phyloP scores from a whole-genome alignment of 2,329 filamentous ascomycete genomes.

The Colletotrichum salicis region DNA sequence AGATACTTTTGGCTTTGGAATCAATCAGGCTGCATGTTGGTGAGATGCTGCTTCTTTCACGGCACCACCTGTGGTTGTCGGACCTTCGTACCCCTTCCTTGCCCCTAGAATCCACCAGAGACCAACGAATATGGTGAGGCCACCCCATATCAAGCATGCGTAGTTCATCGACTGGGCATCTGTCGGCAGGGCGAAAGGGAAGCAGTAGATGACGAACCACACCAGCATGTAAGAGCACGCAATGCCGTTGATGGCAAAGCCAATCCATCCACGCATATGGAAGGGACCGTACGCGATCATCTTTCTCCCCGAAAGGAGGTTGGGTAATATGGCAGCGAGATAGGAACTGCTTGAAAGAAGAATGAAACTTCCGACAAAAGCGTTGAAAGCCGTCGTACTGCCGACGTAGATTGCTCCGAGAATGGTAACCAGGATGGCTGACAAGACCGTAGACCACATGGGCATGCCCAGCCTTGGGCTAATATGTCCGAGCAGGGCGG shows the following conservation, averaged over 20 bases:
- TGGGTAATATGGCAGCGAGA: constrained; percentile 70
- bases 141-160: constrained; percentile 55
- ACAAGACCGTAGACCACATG: constrained; percentile 60
- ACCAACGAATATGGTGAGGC: constrained; percentile 50
- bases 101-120: constrained; percentile 53
- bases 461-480: constrained; percentile 47
- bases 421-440: constrained; percentile 56
- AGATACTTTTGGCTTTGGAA: neutral
- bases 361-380: constrained; percentile 66
- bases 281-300: constrained; percentile 65
- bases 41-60: constrained; percentile 1
- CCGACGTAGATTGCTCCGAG: constrained; percentile 74
- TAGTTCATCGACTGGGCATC: constrained; percentile 64
- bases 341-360: constrained; percentile 62
- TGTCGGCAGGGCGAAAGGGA: constrained; percentile 60
- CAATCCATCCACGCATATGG: constrained; percentile 59
- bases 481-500: constrained; percentile 43
- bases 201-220: constrained; percentile 73
- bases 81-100: constrained; percentile 38
- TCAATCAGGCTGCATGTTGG: neutral
- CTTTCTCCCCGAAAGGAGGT: constrained; percentile 56
- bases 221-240: constrained; percentile 68
- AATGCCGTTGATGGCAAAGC: constrained; percentile 62
- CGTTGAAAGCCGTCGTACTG: constrained; percentile 73
- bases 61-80: constrained; percentile 32